phyloP scores from a whole-genome alignment of 1,139 yeast genomes.

The Debaryomycetaceae sp. region DNA sequence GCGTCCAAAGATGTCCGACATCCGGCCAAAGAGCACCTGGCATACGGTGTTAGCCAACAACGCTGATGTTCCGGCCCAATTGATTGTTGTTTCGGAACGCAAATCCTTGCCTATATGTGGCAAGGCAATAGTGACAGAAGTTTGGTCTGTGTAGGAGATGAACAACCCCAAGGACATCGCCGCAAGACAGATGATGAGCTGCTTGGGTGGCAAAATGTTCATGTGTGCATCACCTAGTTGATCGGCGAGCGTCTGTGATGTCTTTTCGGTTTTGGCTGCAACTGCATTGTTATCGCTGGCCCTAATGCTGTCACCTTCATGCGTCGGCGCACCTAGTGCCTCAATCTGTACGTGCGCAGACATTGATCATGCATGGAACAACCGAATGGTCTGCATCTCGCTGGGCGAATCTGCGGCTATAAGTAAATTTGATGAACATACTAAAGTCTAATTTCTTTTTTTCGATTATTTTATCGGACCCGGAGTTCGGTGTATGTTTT shows the following conservation, averaged over 20 bases:
- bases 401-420: too few species aligned
- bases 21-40: slow-evolving; percentile 36
- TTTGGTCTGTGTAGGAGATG: slow-evolving; percentile 35
- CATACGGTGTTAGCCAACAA: slow-evolving; percentile 44
- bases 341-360: too few species aligned
- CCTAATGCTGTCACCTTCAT: too few species aligned
- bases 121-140: slow-evolving; percentile 40
- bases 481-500: too few species aligned
- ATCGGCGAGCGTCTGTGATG: slow-evolving; percentile 17
- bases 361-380: too few species aligned
- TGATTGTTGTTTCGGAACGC: slow-evolving; percentile 31
- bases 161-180: slow-evolving; percentile 28
- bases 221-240: slow-evolving; percentile 26
- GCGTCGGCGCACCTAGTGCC: too few species aligned
- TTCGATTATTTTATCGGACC: too few species aligned
- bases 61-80: slow-evolving; percentile 47
- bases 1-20: slow-evolving; percentile 45
- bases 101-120: slow-evolving; percentile 37
- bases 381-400: too few species aligned
- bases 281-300: too few species aligned
- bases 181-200: slow-evolving; percentile 21
- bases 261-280: too few species aligned
- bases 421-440: too few species aligned
- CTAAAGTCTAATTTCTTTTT: too few species aligned
- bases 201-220: slow-evolving; percentile 21